Evolutionary conservation across 768 basidiomycete species (phyloP), one percentile per base, ranked within the genome.

Genomic region (Amanita exitialis): DNA sequence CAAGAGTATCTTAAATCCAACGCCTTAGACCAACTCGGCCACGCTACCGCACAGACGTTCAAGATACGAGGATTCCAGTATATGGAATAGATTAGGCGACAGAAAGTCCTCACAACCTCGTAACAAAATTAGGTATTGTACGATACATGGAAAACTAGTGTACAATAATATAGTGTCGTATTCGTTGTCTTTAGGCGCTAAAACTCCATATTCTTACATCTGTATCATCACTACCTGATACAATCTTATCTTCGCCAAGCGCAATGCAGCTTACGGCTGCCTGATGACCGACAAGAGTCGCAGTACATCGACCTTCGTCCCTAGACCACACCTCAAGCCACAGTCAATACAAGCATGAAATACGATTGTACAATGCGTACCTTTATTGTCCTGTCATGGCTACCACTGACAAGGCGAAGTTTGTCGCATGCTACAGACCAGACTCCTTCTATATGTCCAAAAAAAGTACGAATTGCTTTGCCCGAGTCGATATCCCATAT

Each of bases 391-490:
- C 91, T 79, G 67, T 96, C 92, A 62, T 98, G 95, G 60, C 91
- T 94, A 6, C 83, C 94, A 48, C 89, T 93, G 21, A 93, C 92
- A 44, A 99, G 71, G 48, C 95, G 75, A 60, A 98, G 73, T 62
- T 91, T 87, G 65, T 99, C 93, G 57, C 86, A 83, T 20, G 91
- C 92, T 27, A 98, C 87, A 3, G 83, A 84, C 96, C 96, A 99
- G 15, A 99, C 92, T 49, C 96, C 96, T 63, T 99, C 96, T 59
- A 98, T 93, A 64, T 97, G 94, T 1, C 94, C 96, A 64, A 99
- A 99, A 55, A 94, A 76, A 37, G 96, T 97, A 60, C 79, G 74
- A 44, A 78, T 69, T 20, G 82, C 75, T 59, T 83, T 80, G 36
- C 86, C 91, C 1, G 83, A 79, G 58, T 94, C 90, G 23, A 98